These are phyloP conservation scores for Dimocarpus longan DNA, from an alignment of 345 rosid species.

Conservation along the genomic window DNA sequence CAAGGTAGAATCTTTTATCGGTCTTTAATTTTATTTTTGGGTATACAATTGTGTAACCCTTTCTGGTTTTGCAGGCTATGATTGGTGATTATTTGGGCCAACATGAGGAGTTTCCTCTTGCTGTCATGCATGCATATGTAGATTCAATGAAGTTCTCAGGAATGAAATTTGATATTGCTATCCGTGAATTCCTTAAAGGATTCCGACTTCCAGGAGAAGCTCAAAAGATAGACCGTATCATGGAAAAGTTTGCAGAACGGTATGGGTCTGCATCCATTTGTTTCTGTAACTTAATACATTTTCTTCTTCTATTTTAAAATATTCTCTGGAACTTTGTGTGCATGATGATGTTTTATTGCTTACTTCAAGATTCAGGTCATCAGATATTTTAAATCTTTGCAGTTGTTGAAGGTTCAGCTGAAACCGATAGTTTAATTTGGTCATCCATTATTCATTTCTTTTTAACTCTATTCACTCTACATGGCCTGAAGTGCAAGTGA, in stretches of 20 bases:
- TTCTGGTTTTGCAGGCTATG: conserved; percentile 69
- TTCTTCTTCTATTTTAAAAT: not conserved
- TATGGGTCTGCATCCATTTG: conserved; percentile 26
- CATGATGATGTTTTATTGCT: not conserved
- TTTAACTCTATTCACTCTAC: not conserved
- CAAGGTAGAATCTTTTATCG: conserved; percentile 56
- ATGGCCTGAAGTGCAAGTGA: not conserved
- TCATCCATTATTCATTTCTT: not conserved
- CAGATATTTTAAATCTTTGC: not conserved
- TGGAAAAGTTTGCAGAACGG: conserved; percentile 99
- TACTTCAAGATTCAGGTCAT: not conserved
- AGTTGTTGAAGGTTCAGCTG: not conserved
- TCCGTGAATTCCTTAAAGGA: conserved; percentile 91
- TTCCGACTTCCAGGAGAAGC: conserved; percentile 99
- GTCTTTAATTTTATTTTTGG: conserved; percentile 20
- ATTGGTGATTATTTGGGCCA: conserved; percentile 97
- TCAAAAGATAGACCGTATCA: conserved; percentile 97
- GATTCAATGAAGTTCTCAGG: conserved; percentile 88
- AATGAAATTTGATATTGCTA: conserved; percentile 85
- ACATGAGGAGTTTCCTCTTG: conserved; percentile 95
- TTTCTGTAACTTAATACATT: not conserved
- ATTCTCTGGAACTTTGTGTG: conserved; percentile 4
- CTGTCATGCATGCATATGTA: conserved; percentile 98
- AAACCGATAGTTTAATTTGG: not conserved
- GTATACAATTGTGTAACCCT: conserved; percentile 35